Percentiles rank a stretch among this genome's conserved stretches.
These are phyloP conservation scores for Stenogyne calaminthoides DNA, from an alignment of 305 asterid species.

Conservation along the genomic window DNA sequence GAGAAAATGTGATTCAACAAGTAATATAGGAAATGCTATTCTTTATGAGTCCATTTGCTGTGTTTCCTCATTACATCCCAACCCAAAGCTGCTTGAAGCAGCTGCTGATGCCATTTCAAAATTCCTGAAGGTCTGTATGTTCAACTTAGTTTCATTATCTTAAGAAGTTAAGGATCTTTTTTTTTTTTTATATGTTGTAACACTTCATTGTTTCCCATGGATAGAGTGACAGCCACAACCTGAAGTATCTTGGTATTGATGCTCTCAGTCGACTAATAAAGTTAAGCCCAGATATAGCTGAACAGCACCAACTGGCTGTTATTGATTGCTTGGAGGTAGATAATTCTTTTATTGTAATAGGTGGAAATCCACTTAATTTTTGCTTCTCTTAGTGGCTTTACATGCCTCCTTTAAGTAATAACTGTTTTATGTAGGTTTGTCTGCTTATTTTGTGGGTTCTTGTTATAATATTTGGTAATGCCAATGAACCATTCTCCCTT, in stretches of 20 bases:
- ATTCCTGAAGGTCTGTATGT: constrained; percentile 64
- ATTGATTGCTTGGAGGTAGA: constrained; percentile 89
- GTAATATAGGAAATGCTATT: constrained; percentile 84
- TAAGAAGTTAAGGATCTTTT: background rate
- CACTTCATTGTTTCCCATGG: constrained; percentile 23
- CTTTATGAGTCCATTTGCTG: constrained; percentile 85
- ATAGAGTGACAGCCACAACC: constrained; percentile 92
- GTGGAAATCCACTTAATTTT: background rate
- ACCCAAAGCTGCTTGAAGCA: constrained; percentile 76
- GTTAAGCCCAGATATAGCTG: constrained; percentile 83
- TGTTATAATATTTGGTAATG: background rate
- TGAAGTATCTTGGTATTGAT: constrained; percentile 87
- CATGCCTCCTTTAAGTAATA: background rate
- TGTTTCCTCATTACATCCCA: constrained; percentile 75
- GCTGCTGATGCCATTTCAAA: constrained; percentile 86
- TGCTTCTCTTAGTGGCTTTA: background rate
- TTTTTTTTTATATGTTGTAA: constrained; percentile 21
- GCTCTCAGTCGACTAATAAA: constrained; percentile 85
- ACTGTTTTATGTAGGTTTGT: background rate
- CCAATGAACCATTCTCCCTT: background rate
- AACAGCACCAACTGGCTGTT: constrained; percentile 89
- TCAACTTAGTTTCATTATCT: constrained; percentile 11
- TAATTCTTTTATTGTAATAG: constrained; percentile 1
- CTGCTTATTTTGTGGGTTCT: constrained; percentile 2
- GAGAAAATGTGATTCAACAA: constrained; percentile 71